phyloP scores from a whole-genome alignment of 306 rosid genomes.

The Cucurbita pepo region DNA sequence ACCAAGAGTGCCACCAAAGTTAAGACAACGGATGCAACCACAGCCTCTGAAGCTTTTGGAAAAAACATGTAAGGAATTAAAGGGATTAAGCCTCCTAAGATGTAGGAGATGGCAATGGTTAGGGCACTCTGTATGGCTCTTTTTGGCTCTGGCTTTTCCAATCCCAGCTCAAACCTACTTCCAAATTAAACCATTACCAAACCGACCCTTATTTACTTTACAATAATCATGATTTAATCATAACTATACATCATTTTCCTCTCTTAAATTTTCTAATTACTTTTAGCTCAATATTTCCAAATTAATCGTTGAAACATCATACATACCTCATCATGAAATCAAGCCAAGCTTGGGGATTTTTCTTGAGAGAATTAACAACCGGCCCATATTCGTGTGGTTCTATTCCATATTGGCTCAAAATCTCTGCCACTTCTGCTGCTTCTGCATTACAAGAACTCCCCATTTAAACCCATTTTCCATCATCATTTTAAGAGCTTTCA shows the following conservation, averaged over 20 bases:
- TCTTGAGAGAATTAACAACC: constrained; percentile 63
- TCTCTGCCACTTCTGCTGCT: constrained; percentile 79
- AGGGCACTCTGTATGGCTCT: constrained; percentile 80
- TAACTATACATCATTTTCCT: not conserved
- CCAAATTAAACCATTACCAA: not conserved
- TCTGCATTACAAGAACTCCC: constrained; percentile 23
- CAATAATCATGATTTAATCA: no score
- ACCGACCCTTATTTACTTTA: not conserved
- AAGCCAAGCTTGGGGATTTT: constrained; percentile 80
- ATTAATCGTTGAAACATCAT: not conserved
- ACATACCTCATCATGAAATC: constrained; percentile 99
- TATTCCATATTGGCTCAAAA: constrained; percentile 55
- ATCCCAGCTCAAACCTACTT: constrained; percentile 70
- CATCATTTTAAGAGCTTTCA: no score
- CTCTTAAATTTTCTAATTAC: not conserved
- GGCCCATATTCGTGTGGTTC: constrained; percentile 69
- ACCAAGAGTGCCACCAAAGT: constrained; percentile 53
- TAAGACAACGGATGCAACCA: constrained; percentile 42
- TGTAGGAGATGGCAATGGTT: constrained; percentile 66
- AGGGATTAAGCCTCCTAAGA: constrained; percentile 70
- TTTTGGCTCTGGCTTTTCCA: constrained; percentile 85
- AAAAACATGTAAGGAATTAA: constrained; percentile 58
- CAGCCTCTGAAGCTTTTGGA: constrained; percentile 46
- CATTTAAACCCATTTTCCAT: not conserved
- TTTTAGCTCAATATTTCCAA: not conserved